These are phyloP conservation scores for Thermochaetoides dissita DNA, from an alignment of 2,329 filamentous ascomycete species.

Conservation along the genomic window DNA sequence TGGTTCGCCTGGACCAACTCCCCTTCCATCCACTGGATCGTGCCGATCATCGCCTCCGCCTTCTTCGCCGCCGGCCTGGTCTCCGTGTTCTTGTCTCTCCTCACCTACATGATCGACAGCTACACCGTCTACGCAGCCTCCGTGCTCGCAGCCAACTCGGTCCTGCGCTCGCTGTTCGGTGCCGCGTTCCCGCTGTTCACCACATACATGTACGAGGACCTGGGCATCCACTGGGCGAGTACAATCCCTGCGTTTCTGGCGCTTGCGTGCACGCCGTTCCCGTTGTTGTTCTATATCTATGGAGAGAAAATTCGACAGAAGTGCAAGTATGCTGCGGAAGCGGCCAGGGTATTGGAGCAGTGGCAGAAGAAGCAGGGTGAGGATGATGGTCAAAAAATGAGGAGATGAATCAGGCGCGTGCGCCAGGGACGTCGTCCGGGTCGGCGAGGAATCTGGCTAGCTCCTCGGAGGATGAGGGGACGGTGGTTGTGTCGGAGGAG, in stretches of 20 bases:
- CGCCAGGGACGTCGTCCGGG: conserved; percentile 3
- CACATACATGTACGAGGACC: conserved; percentile 38
- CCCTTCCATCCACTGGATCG: conserved; percentile 20
- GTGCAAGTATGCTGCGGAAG: conserved; percentile 58
- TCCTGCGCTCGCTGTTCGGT: conserved; percentile 59
- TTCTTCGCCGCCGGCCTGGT: conserved; percentile 35
- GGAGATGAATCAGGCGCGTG: neutral
- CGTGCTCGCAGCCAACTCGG: conserved; percentile 57
- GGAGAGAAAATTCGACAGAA: conserved; percentile 47
- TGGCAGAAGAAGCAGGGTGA: conserved; percentile 18
- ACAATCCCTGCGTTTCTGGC: conserved; percentile 62
- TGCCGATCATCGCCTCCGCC: conserved; percentile 23
- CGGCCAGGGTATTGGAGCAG: conserved; percentile 43
- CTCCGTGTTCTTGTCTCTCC: conserved; percentile 50
- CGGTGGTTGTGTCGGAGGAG: conserved; percentile 5
- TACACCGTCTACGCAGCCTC: conserved; percentile 67
- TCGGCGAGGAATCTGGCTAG: conserved; percentile 3
- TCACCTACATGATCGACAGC: conserved; percentile 56
- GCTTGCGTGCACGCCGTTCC: conserved; percentile 57
- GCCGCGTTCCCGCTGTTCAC: conserved; percentile 64
- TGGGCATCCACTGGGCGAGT: conserved; percentile 65
- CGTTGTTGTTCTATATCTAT: conserved; percentile 64
- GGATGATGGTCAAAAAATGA: neutral
- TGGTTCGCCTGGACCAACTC: conserved; percentile 55
- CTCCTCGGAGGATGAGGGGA: conserved; percentile 10